Base-by-base conservation (phyloP, 2,329 filamentous ascomycete genomes). In the Blastomyces parvus region DNA sequence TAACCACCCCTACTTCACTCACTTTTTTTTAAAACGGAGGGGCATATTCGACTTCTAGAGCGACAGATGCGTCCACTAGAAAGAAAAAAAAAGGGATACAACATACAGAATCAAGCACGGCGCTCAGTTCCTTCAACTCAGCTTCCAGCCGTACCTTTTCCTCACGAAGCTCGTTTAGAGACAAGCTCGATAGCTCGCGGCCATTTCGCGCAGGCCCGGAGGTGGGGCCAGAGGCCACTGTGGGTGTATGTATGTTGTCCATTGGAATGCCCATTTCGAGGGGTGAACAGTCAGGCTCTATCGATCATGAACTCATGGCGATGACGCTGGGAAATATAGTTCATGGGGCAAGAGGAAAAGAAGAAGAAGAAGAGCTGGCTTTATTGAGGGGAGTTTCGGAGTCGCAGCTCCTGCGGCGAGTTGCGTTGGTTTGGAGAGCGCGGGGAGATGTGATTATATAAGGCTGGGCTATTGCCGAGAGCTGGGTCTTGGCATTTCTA, bases 131-230 rank as follows among this genome's bases (percentile, higher is more conserved):
- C 69, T 87, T 89, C 65, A 99, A 83, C 78, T 99, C 93, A 58
- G 85, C 86, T 78, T 99, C 94, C 55, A 96, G 79, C 63, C 85
- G 83, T 69, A 93, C 87, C 76, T 96, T 97, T 78, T 91, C 89
- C 42, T 83, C 83, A 72, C 94, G 90, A 60, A 97, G 84, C 78
- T 96, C 88, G 53, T 83, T 79, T 72, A 97, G 85, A 59, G 89
- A 88, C 69, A 91, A 77, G 66, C 87, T 82, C 61, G 84, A 79
- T 68, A 83, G 78, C 68, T 88, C 88, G 74, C 88, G 89, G 53
- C 78, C 75, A 62, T 81, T 78, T 48, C 77, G 67, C 52, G 67
- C 72, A 64, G 82, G 79, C 36, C 81, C 82, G 63, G 86, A 87
- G 11, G 86, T 88, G 42, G 90, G 89, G 65, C 91, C 92, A 52